phyloP scores from a whole-genome alignment of 169 alveolate species.

The Plasmodium malariae region DNA sequence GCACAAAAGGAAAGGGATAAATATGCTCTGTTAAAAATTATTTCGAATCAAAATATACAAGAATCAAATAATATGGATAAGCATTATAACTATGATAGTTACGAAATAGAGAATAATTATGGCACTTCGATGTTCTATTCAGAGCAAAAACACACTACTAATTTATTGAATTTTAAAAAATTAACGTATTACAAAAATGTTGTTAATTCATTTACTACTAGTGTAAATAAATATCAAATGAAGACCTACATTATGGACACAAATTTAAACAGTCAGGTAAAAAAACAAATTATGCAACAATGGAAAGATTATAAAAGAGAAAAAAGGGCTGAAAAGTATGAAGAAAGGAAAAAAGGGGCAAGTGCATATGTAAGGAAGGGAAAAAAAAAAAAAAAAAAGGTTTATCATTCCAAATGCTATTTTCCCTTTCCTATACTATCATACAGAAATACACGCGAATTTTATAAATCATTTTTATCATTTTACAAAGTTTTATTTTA shows the following conservation, averaged over 20 bases:
- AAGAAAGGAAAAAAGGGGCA: not conserved
- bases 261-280: conserved; percentile 9
- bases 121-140: not conserved
- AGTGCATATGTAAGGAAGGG: not conserved
- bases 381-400: not conserved
- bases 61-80: not conserved
- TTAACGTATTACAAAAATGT: conserved; percentile 8
- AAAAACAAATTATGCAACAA: conserved; percentile 27
- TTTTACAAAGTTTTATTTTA: conserved; percentile 37
- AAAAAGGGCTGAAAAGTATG: not conserved
- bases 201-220: conserved; percentile 22
- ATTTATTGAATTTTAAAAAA: not conserved
- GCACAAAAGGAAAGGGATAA: conserved; percentile 37
- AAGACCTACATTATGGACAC: conserved; percentile 27
- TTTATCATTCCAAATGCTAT: conserved; percentile 22
- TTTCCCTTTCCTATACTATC: conserved; percentile 60
- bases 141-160: not conserved
- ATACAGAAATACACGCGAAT: conserved; percentile 28
- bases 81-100: not conserved
- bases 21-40: conserved; percentile 22
- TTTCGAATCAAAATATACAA: not conserved
- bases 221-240: conserved; percentile 34
- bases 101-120: not conserved
- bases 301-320: conserved; percentile 27
- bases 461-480: conserved; percentile 26